Evolutionary conservation across 768 basidiomycete species (phyloP), one percentile per base, ranked within the genome.

Genomic region (Tricholoma bakamatsutake): DNA sequence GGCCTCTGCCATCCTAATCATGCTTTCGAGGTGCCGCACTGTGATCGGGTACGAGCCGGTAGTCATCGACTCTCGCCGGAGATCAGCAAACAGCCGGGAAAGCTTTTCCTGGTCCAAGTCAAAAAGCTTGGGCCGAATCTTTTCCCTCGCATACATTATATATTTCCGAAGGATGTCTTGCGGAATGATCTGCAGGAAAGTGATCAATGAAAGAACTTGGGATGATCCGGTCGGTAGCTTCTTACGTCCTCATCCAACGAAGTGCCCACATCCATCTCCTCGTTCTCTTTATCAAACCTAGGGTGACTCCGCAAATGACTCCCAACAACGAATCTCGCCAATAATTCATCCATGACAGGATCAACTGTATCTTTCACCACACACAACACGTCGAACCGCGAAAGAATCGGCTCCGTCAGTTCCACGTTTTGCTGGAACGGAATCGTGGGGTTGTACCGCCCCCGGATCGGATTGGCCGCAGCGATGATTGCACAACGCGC

Each of bases 11-110:
- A 98, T 98, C 39, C 97, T 88, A 72, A 99, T 98, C 91, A 97
- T 97, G 68, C 93, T 96, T 74, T 99, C 97, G 56, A 99, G 72
- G 66, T 98, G 97, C 55, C 97, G 91, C 49, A 98, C 89, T 8
- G 97, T 99, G 68, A 99, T 97, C 2, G 97, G 97, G 73, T 92
- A 97, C 18, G 96, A 98, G n/a, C 96, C 96, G 1, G 97, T 99
- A 17, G 93, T 93, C 63, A 93, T 77, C 4, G 96, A 98, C 68
- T 99, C 97, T 59, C 94, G 88, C 34, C 97, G 87, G 30, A 99
- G 80, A 69, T 99, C 97, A 18, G 92, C 87, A 69, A 97, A 99
- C 42, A 99, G 81, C n/a, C 86, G 80, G 5, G 94, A 78, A 21
- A 98, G 81, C 73, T 98, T 98, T 66, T 98, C 93, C 66, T 93